These are phyloP conservation scores for Termitomyces sp. DNA, from an alignment of 768 basidiomycete species.

Conservation along the genomic window DNA sequence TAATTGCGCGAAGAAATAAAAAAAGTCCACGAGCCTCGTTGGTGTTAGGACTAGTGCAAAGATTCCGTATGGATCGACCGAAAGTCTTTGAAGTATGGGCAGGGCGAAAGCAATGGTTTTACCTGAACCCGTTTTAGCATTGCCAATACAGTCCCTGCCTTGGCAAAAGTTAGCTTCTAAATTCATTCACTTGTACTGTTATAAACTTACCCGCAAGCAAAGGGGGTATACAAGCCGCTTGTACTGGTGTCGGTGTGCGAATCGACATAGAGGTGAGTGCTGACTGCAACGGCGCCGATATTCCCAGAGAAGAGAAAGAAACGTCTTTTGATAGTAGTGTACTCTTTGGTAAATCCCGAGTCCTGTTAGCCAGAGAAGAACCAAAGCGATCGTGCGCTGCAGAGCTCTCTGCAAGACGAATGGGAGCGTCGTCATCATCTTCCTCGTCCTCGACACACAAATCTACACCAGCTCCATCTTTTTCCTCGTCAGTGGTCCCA, in stretches of 20 bases:
- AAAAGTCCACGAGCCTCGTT: conserved; percentile 59
- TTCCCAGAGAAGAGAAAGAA: conserved; percentile 53
- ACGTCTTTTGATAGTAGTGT: conserved; percentile 2
- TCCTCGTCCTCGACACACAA: conserved; percentile 2
- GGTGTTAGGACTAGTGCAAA: conserved; percentile 93
- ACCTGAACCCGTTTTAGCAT: conserved; percentile 96
- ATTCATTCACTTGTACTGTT: background rate
- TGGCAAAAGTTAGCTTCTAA: background rate
- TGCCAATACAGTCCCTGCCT: conserved; percentile 96
- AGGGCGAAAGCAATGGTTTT: conserved; percentile 98
- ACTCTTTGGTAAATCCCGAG: background rate
- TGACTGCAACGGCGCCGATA: conserved; percentile 51
- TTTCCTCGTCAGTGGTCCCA: conserved; percentile 3
- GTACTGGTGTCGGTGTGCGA: conserved; percentile 77
- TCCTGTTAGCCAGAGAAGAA: conserved; percentile 2
- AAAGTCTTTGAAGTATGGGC: conserved; percentile 87
- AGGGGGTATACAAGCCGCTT: conserved; percentile 84
- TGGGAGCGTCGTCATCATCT: background rate
- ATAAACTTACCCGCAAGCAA: conserved; percentile 62
- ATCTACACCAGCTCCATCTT: conserved; percentile 8
- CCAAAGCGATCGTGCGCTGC: conserved; percentile 8
- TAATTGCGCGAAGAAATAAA: background rate
- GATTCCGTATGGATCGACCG: conserved; percentile 89
- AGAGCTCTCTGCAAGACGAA: background rate
- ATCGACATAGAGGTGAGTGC: conserved; percentile 85